A percentile compares a stretch with the other conserved stretches of the same genome.
Evolutionary conservation across 2,329 filamentous ascomycete species (phyloP).

Genomic region (Cordyceps pruinosa): DNA sequence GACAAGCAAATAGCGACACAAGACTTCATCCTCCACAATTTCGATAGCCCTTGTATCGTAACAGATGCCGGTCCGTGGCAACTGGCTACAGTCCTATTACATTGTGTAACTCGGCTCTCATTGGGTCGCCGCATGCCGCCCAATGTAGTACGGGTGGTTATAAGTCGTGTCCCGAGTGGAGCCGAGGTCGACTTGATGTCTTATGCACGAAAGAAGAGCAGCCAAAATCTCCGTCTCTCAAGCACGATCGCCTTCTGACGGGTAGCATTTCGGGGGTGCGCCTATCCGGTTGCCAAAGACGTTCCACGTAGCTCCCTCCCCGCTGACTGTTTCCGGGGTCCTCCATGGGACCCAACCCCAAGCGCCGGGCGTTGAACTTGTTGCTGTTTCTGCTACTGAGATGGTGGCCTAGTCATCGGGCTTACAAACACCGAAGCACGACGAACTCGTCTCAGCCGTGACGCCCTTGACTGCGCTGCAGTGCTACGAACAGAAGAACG

Average conservation of each 20-base stretch:
- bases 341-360: not conserved
- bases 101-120: not conserved
- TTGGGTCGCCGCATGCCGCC: not conserved
- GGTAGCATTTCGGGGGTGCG: not conserved
- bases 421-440: not conserved
- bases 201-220: not conserved
- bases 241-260: not conserved
- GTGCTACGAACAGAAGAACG: not conserved
- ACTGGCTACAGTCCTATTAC: not conserved
- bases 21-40: not conserved
- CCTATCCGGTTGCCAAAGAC: not conserved
- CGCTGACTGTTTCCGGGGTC: not conserved
- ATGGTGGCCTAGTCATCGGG: not conserved
- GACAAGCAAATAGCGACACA: not conserved
- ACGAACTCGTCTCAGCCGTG: too few species aligned
- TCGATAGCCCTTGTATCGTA: not conserved
- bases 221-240: not conserved
- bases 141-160: not conserved
- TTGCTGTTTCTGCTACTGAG: not conserved
- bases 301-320: not conserved
- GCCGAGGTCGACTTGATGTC: not conserved
- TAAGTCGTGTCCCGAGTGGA: not conserved
- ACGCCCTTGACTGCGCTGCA: not conserved
- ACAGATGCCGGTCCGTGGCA: not conserved
- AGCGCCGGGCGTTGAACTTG: not conserved